These are phyloP conservation scores for Malus domestica DNA, from an alignment of 306 rosid genomes.

Conservation along the genomic window DNA sequence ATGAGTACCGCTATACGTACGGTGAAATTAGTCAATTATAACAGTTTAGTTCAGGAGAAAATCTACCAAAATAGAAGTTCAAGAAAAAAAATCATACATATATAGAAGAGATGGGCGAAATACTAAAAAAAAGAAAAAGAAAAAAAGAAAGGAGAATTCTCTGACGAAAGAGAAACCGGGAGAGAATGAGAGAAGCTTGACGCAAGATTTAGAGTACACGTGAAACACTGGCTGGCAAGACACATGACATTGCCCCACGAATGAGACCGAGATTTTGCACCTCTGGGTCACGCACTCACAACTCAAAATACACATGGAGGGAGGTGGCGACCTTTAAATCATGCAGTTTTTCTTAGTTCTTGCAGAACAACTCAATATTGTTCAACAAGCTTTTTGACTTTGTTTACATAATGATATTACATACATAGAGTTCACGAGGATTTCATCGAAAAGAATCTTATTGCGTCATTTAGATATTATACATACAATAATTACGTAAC, in stretches of 20 bases:
- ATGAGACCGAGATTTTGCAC: not conserved
- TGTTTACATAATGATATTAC: not conserved
- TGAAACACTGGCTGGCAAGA: slow-evolving; percentile 28
- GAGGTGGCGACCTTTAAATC: not conserved
- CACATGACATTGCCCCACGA: slow-evolving; percentile 40
- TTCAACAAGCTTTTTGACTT: not conserved
- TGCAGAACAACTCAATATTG: not conserved
- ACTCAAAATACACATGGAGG: slow-evolving; percentile 17
- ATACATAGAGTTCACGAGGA: not conserved
- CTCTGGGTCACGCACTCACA: not conserved
- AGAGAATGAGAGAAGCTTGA: not conserved
- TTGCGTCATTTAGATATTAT: not conserved
- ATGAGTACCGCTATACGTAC: no score
- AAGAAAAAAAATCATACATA: no score
- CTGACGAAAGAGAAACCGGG: not conserved
- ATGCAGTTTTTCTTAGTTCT: not conserved
- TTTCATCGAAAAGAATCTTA: not conserved
- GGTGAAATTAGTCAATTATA: no score
- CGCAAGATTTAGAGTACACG: slow-evolving; percentile 21
- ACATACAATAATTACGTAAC: not conserved
- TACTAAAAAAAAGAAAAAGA: not conserved
- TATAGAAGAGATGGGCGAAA: no score
- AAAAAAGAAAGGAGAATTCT: not conserved
- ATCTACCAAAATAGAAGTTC: no score
- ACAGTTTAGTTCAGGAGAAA: no score